phyloP scores from a whole-genome alignment of 2,329 filamentous ascomycete species.

The Beauveria sp. region DNA sequence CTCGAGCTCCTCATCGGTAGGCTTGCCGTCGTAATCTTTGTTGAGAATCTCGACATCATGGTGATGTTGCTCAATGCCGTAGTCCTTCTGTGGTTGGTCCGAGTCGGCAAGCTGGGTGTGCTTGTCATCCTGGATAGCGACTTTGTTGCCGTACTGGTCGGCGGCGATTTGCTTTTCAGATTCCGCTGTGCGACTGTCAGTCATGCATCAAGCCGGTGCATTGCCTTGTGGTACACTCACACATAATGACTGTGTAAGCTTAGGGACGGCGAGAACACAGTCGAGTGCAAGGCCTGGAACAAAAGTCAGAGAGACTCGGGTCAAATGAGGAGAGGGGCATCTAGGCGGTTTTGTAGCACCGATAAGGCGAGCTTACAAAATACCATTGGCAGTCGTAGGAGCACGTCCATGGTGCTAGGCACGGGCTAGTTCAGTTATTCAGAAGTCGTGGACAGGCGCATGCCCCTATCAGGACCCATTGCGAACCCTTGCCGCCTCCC shows the following conservation, averaged over 20 bases:
- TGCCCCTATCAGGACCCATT: neutral
- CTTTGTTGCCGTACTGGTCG: neutral
- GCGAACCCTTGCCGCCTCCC: conserved; percentile 6
- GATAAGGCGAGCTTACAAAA: neutral
- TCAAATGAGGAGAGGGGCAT: neutral
- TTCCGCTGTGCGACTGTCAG: neutral
- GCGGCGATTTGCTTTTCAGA: neutral
- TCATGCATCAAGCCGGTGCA: neutral
- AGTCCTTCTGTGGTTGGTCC: neutral
- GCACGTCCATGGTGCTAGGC: neutral
- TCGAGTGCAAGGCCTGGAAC: neutral
- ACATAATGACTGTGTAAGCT: neutral
- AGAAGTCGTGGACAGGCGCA: neutral
- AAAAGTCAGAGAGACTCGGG: neutral
- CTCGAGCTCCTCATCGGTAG: conserved; percentile 45
- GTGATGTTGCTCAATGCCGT: neutral
- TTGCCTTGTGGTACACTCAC: neutral
- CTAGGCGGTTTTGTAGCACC: conserved; percentile 3
- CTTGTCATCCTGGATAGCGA: neutral
- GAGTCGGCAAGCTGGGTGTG: neutral
- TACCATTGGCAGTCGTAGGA: neutral
- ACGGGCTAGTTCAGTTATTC: neutral
- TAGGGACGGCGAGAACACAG: neutral
- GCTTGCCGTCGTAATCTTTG: conserved; percentile 30
- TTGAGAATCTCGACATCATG: conserved; percentile 13